These are phyloP conservation scores for Vitis hybrid DNA, from an alignment of 177 flowering plant genomes.

Conservation along the genomic window DNA sequence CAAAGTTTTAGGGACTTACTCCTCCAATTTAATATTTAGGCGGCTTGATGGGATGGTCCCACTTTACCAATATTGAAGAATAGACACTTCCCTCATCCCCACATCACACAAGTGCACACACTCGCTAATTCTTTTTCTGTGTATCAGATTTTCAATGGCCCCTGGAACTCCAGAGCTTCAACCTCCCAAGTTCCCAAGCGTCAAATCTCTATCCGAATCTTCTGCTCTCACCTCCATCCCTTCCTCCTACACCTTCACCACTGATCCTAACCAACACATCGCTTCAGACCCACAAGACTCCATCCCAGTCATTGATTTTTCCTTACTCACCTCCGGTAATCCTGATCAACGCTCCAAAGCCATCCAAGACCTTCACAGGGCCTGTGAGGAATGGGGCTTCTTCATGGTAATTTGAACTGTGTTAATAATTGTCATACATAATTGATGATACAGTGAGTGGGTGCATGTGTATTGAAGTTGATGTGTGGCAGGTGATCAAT, in stretches of 20 bases:
- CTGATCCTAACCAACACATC: conserved; percentile 3
- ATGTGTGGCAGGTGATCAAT: conserved; percentile 46
- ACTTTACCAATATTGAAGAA: too few species aligned
- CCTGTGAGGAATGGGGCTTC: conserved; percentile 74
- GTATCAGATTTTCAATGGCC: too few species aligned
- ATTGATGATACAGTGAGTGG: too few species aligned
- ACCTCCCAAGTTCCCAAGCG: neutral
- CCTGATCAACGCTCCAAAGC: conserved; percentile 44
- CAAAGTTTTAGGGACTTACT: too few species aligned
- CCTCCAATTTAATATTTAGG: too few species aligned
- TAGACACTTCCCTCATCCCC: too few species aligned
- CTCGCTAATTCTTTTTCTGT: too few species aligned
- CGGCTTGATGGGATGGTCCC: too few species aligned
- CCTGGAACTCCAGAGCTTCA: too few species aligned
- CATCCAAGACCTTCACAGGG: conserved; percentile 44
- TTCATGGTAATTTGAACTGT: conserved; percentile 43
- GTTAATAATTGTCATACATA: too few species aligned
- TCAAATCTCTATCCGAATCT: conserved; percentile 47
- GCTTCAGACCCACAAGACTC: conserved; percentile 12
- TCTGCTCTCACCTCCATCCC: conserved; percentile 47
- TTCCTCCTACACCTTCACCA: conserved; percentile 30
- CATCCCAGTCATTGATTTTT: conserved; percentile 64
- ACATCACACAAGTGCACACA: too few species aligned
- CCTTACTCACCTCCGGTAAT: conserved; percentile 38
- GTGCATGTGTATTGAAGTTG: too few species aligned